Base-by-base conservation (phyloP, 805 yeast species). In the Scheffersomyces ergatensis region DNA sequence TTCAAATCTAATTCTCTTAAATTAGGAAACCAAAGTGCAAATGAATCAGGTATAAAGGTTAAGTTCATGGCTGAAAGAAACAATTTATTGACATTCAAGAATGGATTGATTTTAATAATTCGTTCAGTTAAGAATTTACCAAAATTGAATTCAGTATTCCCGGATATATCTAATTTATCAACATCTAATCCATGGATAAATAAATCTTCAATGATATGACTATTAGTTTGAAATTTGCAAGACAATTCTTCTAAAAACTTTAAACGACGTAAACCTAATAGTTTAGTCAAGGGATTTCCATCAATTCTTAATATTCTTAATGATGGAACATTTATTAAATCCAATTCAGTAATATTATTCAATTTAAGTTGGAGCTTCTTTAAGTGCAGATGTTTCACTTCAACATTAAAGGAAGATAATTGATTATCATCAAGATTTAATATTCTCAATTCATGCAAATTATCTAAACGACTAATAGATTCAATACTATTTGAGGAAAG, bases 21-120 rank as follows among this genome's bases (percentile, higher is more conserved):
- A 43, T 76, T 63, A 20, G 81, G 80, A 49, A 77, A 77, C 27
- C 61, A 36, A 2, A 50, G 40, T 5, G 61, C 50, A 40, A 78
- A 69, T 8, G 57, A 49, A 0, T 21, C 34, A 0, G 82, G 80
- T 14, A 77, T 49, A 1, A 40, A 29, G 3, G 54, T 54, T n/a
- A 77, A 46, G 32, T 67, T 65, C 63, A 72, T 67, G 0, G 82
- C 80, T 0, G 78, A 62, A n/a, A 78, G 45, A n/a, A 62, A 62
- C 33, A 78, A 52, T 13, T 49, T 53, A 23, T 60, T 68, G 12
- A 78, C 51, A 49, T 67, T 70, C 18, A 66, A 45, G 37, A 66
- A 70, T 13, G 54, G 51, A 6, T 36, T 18, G 15, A 25, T 9
- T 19, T 42, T 33, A 33, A 38, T 14, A 17, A 36, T 26, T 33